A percentile compares a stretch with the other conserved stretches of the same genome.
These are phyloP conservation scores for Asclepias syriaca DNA, from an alignment of 257 asterid species.

Conservation along the genomic window DNA sequence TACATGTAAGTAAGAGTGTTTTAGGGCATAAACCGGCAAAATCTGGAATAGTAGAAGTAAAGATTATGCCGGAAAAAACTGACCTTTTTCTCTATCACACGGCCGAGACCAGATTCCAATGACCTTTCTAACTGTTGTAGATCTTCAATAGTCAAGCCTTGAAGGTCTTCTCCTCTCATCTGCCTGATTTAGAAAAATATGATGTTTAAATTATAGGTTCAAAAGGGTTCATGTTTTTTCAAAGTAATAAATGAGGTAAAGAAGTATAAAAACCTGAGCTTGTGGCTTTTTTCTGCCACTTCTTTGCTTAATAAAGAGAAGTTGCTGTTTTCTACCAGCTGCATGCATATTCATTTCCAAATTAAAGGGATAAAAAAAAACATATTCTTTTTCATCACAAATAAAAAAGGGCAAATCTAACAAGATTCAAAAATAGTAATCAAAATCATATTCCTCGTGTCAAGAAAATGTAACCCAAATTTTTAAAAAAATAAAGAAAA, in stretches of 20 bases:
- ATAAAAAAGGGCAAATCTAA: background rate
- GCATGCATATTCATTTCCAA: slow-evolving; percentile 13
- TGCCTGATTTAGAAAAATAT: slow-evolving; percentile 35
- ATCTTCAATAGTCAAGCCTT: slow-evolving; percentile 70
- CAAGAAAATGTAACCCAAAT: no score
- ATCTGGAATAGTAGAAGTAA: no score
- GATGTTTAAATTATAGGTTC: background rate
- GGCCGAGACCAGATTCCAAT: slow-evolving; percentile 66
- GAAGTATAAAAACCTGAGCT: slow-evolving; percentile 44
- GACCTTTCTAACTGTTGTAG: slow-evolving; percentile 62
- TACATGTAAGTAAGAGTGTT: no score
- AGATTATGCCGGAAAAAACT: background rate
- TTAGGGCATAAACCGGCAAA: no score
- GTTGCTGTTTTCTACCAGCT: slow-evolving; percentile 72
- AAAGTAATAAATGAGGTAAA: background rate
- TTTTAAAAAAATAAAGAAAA: no score
- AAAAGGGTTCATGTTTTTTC: background rate
- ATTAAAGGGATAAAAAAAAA: background rate
- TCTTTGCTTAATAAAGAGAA: slow-evolving; percentile 55
- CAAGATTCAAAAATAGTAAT: background rate
- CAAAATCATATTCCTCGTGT: background rate
- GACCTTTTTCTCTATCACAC: slow-evolving; percentile 72
- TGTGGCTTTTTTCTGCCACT: slow-evolving; percentile 60
- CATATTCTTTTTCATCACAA: background rate
- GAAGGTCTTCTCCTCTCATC: slow-evolving; percentile 94